These are phyloP conservation scores for Lepidopterella palustris DNA, from an alignment of 495 filamentous ascomycete genomes.

Conservation along the genomic window DNA sequence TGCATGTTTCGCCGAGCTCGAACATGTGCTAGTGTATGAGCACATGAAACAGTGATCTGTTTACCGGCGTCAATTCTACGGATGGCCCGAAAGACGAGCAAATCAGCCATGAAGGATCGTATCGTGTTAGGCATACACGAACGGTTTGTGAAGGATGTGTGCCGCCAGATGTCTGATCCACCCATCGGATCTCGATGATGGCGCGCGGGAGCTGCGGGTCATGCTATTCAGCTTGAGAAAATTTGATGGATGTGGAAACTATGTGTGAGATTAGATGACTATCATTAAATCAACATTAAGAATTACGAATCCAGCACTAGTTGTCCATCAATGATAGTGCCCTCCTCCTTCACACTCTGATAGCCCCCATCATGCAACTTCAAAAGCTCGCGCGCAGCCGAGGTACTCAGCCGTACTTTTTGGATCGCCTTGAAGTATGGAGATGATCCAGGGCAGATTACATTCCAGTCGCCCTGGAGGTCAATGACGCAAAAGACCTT, in stretches of 20 bases:
- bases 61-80: slow-evolving; percentile 42
- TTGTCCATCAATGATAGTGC: not conserved
- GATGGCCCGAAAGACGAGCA: slow-evolving; percentile 51
- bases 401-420: not conserved
- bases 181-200: slow-evolving; percentile 19
- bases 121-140: slow-evolving; percentile 44
- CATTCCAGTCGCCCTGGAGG: slow-evolving; percentile 11
- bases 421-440: not conserved
- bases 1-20: not conserved
- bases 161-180: slow-evolving; percentile 47
- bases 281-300: not conserved
- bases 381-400: not conserved
- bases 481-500: slow-evolving; percentile 19
- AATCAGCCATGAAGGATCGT: slow-evolving; percentile 53
- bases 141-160: slow-evolving; percentile 53
- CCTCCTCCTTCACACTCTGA: not conserved
- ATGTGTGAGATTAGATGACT: not conserved
- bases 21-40: not conserved
- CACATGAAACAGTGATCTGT: slow-evolving; percentile 30
- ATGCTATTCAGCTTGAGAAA: slow-evolving; percentile 9
- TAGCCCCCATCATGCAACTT: not conserved
- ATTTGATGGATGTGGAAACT: not conserved
- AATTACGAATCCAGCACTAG: not conserved
- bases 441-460: not conserved
- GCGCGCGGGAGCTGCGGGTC: slow-evolving; percentile 8